Evolutionary conservation across 257 asterid genomes (phyloP), one percentile per base, ranked within the genome.

Genomic region (Solanum sitiens): DNA sequence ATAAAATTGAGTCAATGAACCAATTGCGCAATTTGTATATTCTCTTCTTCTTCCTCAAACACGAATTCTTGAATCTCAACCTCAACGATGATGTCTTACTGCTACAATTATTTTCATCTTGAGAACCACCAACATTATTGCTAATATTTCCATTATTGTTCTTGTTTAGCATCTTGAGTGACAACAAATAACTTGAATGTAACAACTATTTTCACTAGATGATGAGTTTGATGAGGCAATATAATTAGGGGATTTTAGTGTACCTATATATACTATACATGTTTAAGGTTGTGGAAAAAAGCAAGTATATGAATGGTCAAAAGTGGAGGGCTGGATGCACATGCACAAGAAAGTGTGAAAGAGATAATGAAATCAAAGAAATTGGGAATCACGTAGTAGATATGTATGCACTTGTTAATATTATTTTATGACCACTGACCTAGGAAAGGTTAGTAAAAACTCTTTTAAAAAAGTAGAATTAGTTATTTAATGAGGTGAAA

Each of bases 1-100:
- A 95, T 56, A 96, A 73, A 65, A 96, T 42, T 5, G 84, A 88
- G 74, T 96, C 98, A 27, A 94, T 90, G 40, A 95, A 86, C 99
- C 98, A 95, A 15, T 35, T 44, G 23, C 86, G 90, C 56, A 95
- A 87, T 83, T 87, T 94, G 91, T 92, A 92, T 90, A 88, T 84
- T 23, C 67, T 44, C 68, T 45, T 44, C 21, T 63, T 40, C 21
- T 53, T 40, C 98, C 98, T 92, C 90, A 80, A 79, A 59, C 71
- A 61, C 25, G 15, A 61, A 67, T 77, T 91, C 92, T 87, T 93
- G 89, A 88, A 87, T 67, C 89, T 95, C 96, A 93, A 89, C 87
- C 92, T 91, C 92, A 93, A 68, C 1, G 90, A 44, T 7, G 89
- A 44, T 12, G 39, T 1, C 27, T 79, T 45, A 4, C 21, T 25